phyloP scores from a whole-genome alignment of 2,329 filamentous ascomycete species.

The Pestalotiopsis sp. region DNA sequence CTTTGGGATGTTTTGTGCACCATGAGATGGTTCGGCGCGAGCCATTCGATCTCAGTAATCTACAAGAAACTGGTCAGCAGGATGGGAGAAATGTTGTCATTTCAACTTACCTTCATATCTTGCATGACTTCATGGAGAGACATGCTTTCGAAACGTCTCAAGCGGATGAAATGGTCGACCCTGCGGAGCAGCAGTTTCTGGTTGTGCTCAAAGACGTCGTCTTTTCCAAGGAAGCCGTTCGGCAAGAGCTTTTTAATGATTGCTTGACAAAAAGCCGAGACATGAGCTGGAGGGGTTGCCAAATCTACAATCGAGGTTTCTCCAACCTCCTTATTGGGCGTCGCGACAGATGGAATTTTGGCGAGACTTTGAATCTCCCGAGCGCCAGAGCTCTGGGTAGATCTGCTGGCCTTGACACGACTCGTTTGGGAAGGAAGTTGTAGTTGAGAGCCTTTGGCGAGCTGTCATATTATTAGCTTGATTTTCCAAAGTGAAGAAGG shows the following conservation, averaged over 20 bases:
- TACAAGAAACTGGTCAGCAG: conserved; percentile 36
- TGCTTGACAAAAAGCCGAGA: conserved; percentile 87
- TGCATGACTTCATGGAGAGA: conserved; percentile 79
- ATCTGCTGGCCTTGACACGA: not conserved
- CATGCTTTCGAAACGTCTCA: conserved; percentile 81
- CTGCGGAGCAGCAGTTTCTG: conserved; percentile 61
- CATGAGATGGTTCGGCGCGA: conserved; percentile 55
- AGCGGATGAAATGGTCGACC: conserved; percentile 75
- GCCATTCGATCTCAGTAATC: conserved; percentile 74
- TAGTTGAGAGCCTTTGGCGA: not conserved
- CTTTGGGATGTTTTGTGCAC: conserved; percentile 65
- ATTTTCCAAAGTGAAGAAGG: not conserved
- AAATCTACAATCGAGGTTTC: conserved; percentile 61
- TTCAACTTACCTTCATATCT: conserved; percentile 65
- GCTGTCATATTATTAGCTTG: not conserved
- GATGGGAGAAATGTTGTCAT: conserved; percentile 4
- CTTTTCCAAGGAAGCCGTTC: conserved; percentile 71
- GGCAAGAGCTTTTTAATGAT: conserved; percentile 75
- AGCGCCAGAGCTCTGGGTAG: conserved; percentile 17
- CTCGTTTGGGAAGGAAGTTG: not conserved
- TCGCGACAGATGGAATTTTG: conserved; percentile 21
- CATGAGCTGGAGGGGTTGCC: conserved; percentile 67
- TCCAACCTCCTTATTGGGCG: conserved; percentile 39
- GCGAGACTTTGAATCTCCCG: conserved; percentile 14
- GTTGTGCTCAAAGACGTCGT: conserved; percentile 60